Base-by-base conservation (phyloP, 169 alveolate genomes). In the Babesia divergens region DNA sequence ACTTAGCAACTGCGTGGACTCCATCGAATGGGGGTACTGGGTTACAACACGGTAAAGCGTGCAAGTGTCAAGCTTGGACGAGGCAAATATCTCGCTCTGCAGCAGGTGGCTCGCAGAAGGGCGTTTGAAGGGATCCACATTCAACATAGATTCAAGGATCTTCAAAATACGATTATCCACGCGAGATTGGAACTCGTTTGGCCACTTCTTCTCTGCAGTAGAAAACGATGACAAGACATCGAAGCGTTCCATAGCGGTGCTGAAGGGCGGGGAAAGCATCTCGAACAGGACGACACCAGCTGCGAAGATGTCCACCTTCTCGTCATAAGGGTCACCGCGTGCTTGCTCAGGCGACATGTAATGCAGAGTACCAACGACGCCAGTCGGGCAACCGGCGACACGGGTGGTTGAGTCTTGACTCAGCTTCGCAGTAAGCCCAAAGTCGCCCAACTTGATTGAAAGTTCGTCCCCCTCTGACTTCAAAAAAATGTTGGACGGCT, bases 311-410 rank as follows among this genome's bases (percentile, higher is more conserved):
- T 90, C 94, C 34, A 90, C 94, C 34, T 90, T 90, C 62, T 90
- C 89, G 74, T 89, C 87, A 43, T 86, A 88, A 34, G 69, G 43
- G 56, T 89, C 91, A 3, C 94, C 94, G 50, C 80, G 74, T 52
- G 66, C 47, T 67, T 90, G 93, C 52, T 90, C 94, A 47, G 94
- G 94, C 6, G 94, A 89, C 90, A 90, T 90, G 69, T 90, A 90
- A 83, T 85, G 82, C 20, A 90, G 52, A 14, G 94, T 90, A 7
- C 94, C 94, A 40, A 90, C 94, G 16, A 69, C 67, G 34, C 89
- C 84, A 47, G 71, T 68, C 26, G 70, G 53, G 49, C 52, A 43
- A n/a, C 34, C 16, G 35, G 31, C 34, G 11, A 31, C 18, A 20
- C 40, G 11, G 24, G 22, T 29, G 28, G 67, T 67, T 26, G 84